Conservation (phyloP, 768 basidiomycete species). For the Boletales sp. region DNA sequence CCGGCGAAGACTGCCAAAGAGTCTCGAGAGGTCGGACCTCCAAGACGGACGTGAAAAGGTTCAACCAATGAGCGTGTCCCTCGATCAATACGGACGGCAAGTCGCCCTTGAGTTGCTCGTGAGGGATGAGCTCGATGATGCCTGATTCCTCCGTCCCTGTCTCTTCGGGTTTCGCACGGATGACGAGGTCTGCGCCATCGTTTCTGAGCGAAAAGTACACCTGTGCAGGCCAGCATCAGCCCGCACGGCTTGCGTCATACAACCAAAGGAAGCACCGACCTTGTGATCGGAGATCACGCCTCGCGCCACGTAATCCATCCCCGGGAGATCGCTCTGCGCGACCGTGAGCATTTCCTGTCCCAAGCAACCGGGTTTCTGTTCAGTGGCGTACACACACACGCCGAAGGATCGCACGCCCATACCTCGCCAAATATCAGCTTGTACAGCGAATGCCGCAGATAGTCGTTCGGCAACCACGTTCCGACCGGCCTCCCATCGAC, state of each 20-base stretch:
- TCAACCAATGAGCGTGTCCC: constrained; percentile 29
- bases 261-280: constrained; percentile 1
- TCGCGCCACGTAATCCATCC: constrained; percentile 23
- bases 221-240: not conserved
- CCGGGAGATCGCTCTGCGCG: constrained; percentile 17
- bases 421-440: constrained; percentile 18
- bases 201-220: constrained; percentile 11
- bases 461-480: constrained; percentile 8
- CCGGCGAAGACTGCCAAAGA: constrained; percentile 21
- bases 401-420: too few species aligned
- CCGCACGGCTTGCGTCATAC: too few species aligned
- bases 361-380: too few species aligned
- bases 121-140: constrained; percentile 24
- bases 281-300: constrained; percentile 15
- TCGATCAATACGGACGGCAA: constrained; percentile 22
- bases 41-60: constrained; percentile 16
- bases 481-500: constrained; percentile 24
- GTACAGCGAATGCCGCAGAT: constrained; percentile 13
- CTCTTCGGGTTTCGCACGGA: constrained; percentile 5
- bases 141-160: not conserved
- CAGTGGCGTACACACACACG: too few species aligned
- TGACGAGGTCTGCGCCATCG: constrained; percentile 1
- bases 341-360: constrained; percentile 14
- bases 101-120: constrained; percentile 18
- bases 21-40: constrained; percentile 27